Percentiles rank a stretch among this genome's conserved stretches.
phyloP scores from a whole-genome alignment of 305 asterid genomes.

The Fraxinus xanthoxyloides region DNA sequence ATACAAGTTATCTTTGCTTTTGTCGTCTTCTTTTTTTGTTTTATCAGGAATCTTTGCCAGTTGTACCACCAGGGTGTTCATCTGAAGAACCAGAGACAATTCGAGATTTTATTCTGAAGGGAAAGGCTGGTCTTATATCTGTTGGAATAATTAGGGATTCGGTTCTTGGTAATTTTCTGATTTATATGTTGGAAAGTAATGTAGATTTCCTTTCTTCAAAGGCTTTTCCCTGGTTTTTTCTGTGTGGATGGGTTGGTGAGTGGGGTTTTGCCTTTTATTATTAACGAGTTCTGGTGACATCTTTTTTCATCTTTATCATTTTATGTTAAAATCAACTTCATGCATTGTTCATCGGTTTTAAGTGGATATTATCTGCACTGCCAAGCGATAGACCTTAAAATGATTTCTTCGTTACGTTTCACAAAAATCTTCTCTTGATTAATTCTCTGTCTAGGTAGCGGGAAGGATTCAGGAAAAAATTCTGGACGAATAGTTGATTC shows the following conservation, averaged over 20 bases:
- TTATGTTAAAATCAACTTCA: slow-evolving; percentile 6
- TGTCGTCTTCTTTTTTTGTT: not conserved
- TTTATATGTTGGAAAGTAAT: not conserved
- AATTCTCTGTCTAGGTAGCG: slow-evolving; percentile 52
- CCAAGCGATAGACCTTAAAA: not conserved
- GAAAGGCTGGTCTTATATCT: slow-evolving; percentile 84
- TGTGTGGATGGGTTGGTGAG: not conserved
- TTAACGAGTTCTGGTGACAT: not conserved
- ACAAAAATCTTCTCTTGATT: slow-evolving; percentile 16
- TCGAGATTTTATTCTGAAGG: slow-evolving; percentile 68
- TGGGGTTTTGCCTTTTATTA: not conserved
- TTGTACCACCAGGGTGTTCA: slow-evolving; percentile 89
- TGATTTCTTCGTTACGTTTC: not conserved
- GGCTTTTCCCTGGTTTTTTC: not conserved
- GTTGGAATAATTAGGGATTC: slow-evolving; percentile 90
- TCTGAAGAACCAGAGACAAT: slow-evolving; percentile 66
- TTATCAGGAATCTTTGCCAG: slow-evolving; percentile 67
- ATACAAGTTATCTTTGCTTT: slow-evolving; percentile 13
- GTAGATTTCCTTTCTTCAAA: not conserved
- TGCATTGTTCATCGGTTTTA: not conserved
- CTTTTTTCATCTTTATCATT: not conserved
- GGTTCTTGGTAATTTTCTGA: slow-evolving; percentile 55
- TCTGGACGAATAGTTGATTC: slow-evolving; percentile 90
- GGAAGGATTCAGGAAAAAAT: slow-evolving; percentile 68
- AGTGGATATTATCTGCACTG: slow-evolving; percentile 10